Evolutionary conservation across 2,329 filamentous ascomycete species (phyloP).

Genomic region (Phoma sp.): DNA sequence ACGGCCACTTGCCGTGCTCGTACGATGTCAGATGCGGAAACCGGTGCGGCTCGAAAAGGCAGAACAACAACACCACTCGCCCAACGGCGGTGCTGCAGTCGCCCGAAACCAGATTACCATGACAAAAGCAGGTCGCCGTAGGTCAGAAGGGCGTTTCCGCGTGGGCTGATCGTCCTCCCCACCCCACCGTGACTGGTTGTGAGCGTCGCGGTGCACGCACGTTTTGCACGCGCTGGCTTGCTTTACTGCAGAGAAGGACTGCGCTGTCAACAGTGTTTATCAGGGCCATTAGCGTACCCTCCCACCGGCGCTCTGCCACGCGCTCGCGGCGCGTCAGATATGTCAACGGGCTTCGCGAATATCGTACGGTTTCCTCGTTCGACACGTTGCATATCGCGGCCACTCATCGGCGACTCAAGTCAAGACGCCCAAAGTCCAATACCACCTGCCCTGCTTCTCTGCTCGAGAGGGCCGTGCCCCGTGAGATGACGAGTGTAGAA

Average conservation of each 20-base stretch:
- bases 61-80: not conserved
- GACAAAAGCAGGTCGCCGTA: not conserved
- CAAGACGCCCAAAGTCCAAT: slow-evolving; percentile 3
- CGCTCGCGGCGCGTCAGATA: slow-evolving; percentile 13
- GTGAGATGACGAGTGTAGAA: not conserved
- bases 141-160: not conserved
- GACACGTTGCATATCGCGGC: slow-evolving; percentile 10
- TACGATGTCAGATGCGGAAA: slow-evolving; percentile 4
- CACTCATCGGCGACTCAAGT: slow-evolving; percentile 3
- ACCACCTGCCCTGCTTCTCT: not conserved
- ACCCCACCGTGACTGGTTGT: slow-evolving; percentile 1
- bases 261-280: slow-evolving; percentile 4
- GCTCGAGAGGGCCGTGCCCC: not conserved
- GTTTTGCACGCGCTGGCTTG: slow-evolving; percentile 9
- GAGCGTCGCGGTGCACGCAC: slow-evolving; percentile 1
- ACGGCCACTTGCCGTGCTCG: slow-evolving; percentile 14
- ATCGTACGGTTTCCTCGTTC: slow-evolving; percentile 9
- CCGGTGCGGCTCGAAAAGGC: not conserved
- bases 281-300: slow-evolving; percentile 13
- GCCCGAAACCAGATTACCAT: slow-evolving; percentile 2
- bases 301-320: slow-evolving; percentile 8
- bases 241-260: not conserved
- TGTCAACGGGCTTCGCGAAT: slow-evolving; percentile 14
- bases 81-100: not conserved
- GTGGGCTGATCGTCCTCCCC: slow-evolving; percentile 5